Evolutionary conservation across 2,329 filamentous ascomycete genomes (phyloP).

Genomic region (Aspergillus sp.): DNA sequence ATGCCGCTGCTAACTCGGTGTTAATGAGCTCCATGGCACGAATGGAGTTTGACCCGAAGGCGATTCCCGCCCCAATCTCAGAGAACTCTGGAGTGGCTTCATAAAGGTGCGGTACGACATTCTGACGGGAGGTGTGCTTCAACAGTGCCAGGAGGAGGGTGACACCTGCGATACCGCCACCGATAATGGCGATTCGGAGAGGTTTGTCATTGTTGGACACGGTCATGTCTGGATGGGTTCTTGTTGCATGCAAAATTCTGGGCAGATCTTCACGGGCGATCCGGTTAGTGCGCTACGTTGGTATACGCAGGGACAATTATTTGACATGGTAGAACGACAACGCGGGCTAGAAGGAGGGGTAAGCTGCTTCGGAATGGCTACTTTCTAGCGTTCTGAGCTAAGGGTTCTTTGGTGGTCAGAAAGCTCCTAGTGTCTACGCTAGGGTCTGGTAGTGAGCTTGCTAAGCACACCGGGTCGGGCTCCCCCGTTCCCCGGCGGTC

Average conservation of each 20-base stretch:
- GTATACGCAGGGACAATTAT: neutral
- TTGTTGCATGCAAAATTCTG: neutral
- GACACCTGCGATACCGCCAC: slow-evolving; percentile 8
- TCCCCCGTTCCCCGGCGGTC: too few relatives aligned
- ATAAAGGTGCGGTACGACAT: neutral
- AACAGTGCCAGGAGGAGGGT: neutral
- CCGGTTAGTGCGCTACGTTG: neutral
- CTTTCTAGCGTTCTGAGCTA: too few relatives aligned
- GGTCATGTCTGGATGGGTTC: neutral
- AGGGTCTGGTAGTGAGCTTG: too few relatives aligned
- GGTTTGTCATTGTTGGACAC: neutral
- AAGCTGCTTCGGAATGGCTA: too few relatives aligned
- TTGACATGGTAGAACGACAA: too few relatives aligned
- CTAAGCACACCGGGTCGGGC: too few relatives aligned
- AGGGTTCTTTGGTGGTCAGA: too few relatives aligned
- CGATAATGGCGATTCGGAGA: slow-evolving; percentile 9
- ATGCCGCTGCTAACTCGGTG: neutral
- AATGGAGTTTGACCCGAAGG: slow-evolving; percentile 2
- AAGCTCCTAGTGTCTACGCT: too few relatives aligned
- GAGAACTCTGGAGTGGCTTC: neutral
- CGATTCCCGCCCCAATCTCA: slow-evolving; percentile 6
- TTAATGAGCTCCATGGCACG: neutral
- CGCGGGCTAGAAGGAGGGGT: too few relatives aligned
- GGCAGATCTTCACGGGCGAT: neutral
- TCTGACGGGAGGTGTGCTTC: neutral